Conservation (phyloP, 108 stramenopile genomes). For the Conticribra weissflogii region DNA sequence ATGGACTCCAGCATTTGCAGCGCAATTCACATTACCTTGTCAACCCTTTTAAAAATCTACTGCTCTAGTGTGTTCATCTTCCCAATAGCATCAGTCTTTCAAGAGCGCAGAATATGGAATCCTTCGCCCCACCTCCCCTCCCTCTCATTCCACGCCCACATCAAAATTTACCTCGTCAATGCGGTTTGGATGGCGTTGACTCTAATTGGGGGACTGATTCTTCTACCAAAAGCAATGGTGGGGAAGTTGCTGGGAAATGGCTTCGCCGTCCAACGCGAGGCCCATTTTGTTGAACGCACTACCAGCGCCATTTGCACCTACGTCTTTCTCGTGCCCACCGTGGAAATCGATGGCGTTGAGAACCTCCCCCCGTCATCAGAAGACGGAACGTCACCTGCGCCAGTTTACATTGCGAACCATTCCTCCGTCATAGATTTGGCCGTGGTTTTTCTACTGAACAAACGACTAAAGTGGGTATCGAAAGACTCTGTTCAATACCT, state of each 20-base stretch:
- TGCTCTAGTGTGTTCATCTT: slow-evolving; percentile 28
- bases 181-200: slow-evolving; percentile 66
- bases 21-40: too few relatives aligned
- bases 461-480: slow-evolving; percentile 80
- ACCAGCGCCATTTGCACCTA: slow-evolving; percentile 14
- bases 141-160: slow-evolving; percentile 51
- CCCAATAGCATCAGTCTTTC: slow-evolving; percentile 45
- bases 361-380: slow-evolving; percentile 50
- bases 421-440: slow-evolving; percentile 78
- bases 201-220: slow-evolving; percentile 54
- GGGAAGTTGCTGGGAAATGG: slow-evolving; percentile 34
- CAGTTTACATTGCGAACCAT: slow-evolving; percentile 83
- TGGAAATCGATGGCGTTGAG: slow-evolving; percentile 61
- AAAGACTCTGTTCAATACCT: slow-evolving; percentile 68
- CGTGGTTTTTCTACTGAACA: slow-evolving; percentile 50
- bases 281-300: slow-evolving; percentile 46
- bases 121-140: slow-evolving; percentile 52
- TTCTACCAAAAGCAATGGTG: slow-evolving; percentile 49
- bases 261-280: slow-evolving; percentile 34
- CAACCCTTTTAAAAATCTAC: too few relatives aligned
- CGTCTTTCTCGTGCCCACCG: slow-evolving; percentile 50
- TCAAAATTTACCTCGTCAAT: slow-evolving; percentile 75
- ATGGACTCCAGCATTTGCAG: too few relatives aligned
- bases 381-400: slow-evolving; percentile 53
- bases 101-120: slow-evolving; percentile 83